Evolutionary conservation across 2,329 filamentous ascomycete species (phyloP).

Genomic region (Penicillium vulpinum): DNA sequence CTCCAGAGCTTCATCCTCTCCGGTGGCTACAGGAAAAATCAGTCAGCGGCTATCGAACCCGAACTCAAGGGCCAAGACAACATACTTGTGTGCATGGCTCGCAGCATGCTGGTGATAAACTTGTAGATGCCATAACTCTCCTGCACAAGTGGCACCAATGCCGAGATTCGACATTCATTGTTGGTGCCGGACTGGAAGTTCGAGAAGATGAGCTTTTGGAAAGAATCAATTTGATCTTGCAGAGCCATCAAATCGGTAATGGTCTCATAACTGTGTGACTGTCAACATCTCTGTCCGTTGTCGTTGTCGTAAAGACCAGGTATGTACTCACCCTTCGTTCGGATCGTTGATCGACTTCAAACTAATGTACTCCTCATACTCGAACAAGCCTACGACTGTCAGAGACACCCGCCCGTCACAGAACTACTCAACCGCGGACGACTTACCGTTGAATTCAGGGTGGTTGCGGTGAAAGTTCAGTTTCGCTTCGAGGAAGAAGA

Average conservation of each 20-base stretch:
- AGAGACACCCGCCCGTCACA: constrained; percentile 9
- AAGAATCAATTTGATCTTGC: constrained; percentile 97
- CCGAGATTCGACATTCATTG: constrained; percentile 95
- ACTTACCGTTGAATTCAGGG: constrained; percentile 87
- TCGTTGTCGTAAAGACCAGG: neutral
- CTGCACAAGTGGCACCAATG: constrained; percentile 87
- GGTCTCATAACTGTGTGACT: constrained; percentile 67
- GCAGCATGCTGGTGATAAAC: constrained; percentile 98
- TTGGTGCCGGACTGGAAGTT: constrained; percentile 89
- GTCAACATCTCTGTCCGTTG: constrained; percentile 23
- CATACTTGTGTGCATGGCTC: constrained; percentile 93
- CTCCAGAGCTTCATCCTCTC: constrained; percentile 87
- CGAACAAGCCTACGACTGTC: constrained; percentile 68
- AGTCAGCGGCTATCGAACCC: constrained; percentile 8
- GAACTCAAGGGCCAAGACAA: constrained; percentile 15
- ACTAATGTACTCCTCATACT: constrained; percentile 98
- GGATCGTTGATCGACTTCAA: constrained; percentile 98
- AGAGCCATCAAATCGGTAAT: constrained; percentile 95
- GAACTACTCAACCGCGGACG: neutral
- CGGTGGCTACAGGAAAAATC: constrained; percentile 62
- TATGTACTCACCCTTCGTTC: constrained; percentile 75
- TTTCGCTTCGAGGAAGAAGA: constrained; percentile 92
- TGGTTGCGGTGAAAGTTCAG: constrained; percentile 95
- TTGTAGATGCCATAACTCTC: constrained; percentile 99
- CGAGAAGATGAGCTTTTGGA: constrained; percentile 97